Percentiles rank a stretch among this genome's conserved stretches.
Conservation (phyloP, 2,329 filamentous ascomycete genomes). For the Paramyrothecium sp. region DNA sequence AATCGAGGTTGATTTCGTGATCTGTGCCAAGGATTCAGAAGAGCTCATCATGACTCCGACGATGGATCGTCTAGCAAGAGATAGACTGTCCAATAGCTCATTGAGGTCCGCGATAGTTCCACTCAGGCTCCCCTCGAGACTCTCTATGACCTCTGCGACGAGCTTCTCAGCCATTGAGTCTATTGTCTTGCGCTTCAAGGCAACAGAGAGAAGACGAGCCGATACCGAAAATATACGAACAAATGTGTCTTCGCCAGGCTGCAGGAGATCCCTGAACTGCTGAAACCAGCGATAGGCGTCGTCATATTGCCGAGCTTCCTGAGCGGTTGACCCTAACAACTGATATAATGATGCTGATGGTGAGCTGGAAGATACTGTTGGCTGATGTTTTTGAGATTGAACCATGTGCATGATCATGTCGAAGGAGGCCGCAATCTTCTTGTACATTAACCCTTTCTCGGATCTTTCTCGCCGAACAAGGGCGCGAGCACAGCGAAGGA, state of each 20-base stretch:
- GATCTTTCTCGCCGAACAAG: slow-evolving; percentile 53
- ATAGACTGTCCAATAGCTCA: slow-evolving; percentile 57
- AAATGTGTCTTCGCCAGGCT: slow-evolving; percentile 39
- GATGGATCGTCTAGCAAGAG: slow-evolving; percentile 51
- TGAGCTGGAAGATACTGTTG: slow-evolving; percentile 35
- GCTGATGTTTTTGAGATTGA: slow-evolving; percentile 29
- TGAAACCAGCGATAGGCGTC: slow-evolving; percentile 57
- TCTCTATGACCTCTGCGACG: slow-evolving; percentile 47
- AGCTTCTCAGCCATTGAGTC: slow-evolving; percentile 38
- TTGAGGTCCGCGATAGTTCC: slow-evolving; percentile 60
- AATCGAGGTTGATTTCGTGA: slow-evolving; percentile 5
- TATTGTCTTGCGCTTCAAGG: slow-evolving; percentile 42
- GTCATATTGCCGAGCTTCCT: slow-evolving; percentile 41
- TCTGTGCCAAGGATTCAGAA: slow-evolving; percentile 13
- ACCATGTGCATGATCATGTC: slow-evolving; percentile 29
- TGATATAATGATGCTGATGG: slow-evolving; percentile 51
- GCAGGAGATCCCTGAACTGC: slow-evolving; percentile 38
- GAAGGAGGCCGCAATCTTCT: slow-evolving; percentile 29
- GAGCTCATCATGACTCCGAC: slow-evolving; percentile 44
- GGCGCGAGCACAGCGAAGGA: slow-evolving; percentile 61
- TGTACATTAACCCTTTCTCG: slow-evolving; percentile 33
- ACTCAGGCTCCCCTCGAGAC: slow-evolving; percentile 57
- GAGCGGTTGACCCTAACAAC: slow-evolving; percentile 47
- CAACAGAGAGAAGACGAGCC: slow-evolving; percentile 54
- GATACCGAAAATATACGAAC: slow-evolving; percentile 51